Conservation (phyloP, 1,284 basidiomycete species). For the Termitomyces sp. region DNA sequence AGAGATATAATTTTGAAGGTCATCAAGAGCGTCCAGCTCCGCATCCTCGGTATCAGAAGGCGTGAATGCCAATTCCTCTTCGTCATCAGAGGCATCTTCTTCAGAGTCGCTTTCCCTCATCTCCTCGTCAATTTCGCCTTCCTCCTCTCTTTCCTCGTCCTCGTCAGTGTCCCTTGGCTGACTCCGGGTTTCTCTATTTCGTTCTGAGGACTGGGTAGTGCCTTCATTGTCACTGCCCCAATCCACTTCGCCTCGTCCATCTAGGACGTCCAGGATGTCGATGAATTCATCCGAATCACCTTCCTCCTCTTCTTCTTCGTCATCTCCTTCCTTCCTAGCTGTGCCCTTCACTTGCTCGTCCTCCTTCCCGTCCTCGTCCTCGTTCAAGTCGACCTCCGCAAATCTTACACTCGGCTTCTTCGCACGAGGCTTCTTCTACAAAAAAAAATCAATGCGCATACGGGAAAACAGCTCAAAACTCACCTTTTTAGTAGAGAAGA, state of each 20-base stretch:
- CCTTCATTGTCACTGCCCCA: conserved; percentile 29
- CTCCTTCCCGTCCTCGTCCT: conserved; percentile 41
- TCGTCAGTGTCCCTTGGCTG: conserved; percentile 24
- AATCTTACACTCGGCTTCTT: conserved; percentile 35
- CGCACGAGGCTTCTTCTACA: conserved; percentile 19
- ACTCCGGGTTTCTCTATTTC: conserved; percentile 18
- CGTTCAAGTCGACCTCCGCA: conserved; percentile 62
- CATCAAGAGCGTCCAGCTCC: conserved; percentile 54
- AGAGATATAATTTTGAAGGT: conserved; percentile 69
- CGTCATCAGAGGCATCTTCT: conserved; percentile 39
- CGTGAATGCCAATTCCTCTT: conserved; percentile 39
- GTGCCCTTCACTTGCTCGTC: conserved; percentile 22
- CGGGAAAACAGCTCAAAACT: background rate
- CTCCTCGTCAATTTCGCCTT: conserved; percentile 35
- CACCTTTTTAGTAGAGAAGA: conserved; percentile 48
- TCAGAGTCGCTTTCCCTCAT: conserved; percentile 29
- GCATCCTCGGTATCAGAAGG: conserved; percentile 57
- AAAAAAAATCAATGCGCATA: conserved; percentile 4
- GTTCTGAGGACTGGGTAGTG: conserved; percentile 10
- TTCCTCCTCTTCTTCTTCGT: conserved; percentile 44
- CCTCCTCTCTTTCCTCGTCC: conserved; percentile 28
- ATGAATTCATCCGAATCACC: conserved; percentile 50
- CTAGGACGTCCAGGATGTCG: conserved; percentile 64
- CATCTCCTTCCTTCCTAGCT: conserved; percentile 19
- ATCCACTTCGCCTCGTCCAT: conserved; percentile 53